Conservation (phyloP, 2,329 filamentous ascomycete species). For the Hyphodiscus sp. region DNA sequence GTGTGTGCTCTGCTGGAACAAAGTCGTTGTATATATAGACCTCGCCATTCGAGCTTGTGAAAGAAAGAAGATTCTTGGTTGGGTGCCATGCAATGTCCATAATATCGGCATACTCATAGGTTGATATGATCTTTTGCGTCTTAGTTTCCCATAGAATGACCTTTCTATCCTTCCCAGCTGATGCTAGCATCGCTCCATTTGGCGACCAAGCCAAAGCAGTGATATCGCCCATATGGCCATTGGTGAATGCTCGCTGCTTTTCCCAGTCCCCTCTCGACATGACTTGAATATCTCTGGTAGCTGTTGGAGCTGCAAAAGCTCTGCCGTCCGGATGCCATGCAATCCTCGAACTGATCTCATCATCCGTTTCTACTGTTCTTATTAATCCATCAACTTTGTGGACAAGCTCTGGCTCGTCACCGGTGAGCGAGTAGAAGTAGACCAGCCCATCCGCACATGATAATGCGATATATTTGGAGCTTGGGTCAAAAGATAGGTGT, state of each 20-base stretch:
- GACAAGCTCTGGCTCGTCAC: conserved; percentile 73
- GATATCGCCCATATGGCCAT: conserved; percentile 76
- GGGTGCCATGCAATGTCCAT: conserved; percentile 89
- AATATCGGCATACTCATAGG: conserved; percentile 75
- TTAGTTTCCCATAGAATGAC: conserved; percentile 83
- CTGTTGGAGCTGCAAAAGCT: conserved; percentile 80
- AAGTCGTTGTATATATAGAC: conserved; percentile 82
- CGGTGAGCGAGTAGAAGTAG: conserved; percentile 80
- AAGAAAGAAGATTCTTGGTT: conserved; percentile 78
- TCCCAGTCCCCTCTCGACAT: conserved; percentile 89
- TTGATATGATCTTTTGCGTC: conserved; percentile 73
- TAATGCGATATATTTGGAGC: conserved; percentile 66
- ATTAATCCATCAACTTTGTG: conserved; percentile 84
- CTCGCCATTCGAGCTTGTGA: conserved; percentile 88
- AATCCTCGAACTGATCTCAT: conserved; percentile 66
- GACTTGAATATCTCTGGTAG: conserved; percentile 76
- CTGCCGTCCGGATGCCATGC: conserved; percentile 93
- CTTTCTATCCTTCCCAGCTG: conserved; percentile 61
- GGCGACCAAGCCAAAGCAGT: conserved; percentile 89
- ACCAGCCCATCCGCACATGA: conserved; percentile 85
- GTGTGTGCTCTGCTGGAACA: conserved; percentile 50
- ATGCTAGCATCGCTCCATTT: conserved; percentile 81
- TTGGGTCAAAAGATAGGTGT: conserved; percentile 81
- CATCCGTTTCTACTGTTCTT: conserved; percentile 67
- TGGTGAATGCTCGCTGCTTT: conserved; percentile 70